Conservation (phyloP, 371 early-diverging fungal genomes). For the Mortierella sp. region DNA sequence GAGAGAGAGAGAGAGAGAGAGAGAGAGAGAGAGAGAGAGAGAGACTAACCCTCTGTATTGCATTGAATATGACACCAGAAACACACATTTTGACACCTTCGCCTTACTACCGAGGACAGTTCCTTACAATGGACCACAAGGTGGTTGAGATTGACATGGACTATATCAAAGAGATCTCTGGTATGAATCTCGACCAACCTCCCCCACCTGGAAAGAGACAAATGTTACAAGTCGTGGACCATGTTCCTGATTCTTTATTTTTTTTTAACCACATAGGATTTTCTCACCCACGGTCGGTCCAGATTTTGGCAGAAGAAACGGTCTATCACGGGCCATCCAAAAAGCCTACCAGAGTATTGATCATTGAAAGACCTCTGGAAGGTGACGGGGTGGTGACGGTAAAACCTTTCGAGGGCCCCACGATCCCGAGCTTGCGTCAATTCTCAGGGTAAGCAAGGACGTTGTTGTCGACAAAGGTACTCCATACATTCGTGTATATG, state of each 20-base stretch:
- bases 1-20: too few relatives aligned
- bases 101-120: conserved; percentile 70
- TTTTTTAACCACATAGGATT: conserved; percentile 60
- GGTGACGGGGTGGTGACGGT: conserved; percentile 57
- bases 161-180: conserved; percentile 59
- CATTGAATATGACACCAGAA: conserved; percentile 51
- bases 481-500: background rate
- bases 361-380: conserved; percentile 65
- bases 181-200: conserved; percentile 35
- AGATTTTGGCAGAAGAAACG: conserved; percentile 65
- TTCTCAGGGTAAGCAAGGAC: conserved; percentile 57
- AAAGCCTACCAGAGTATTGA: conserved; percentile 59
- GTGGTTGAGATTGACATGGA: conserved; percentile 65
- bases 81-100: conserved; percentile 69
- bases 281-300: conserved; percentile 62
- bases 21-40: too few relatives aligned
- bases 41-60: background rate
- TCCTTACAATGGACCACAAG: conserved; percentile 64
- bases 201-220: background rate
- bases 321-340: conserved; percentile 58
- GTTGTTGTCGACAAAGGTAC: background rate
- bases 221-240: background rate
- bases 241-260: background rate
- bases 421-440: conserved; percentile 61
- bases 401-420: conserved; percentile 19